Evolutionary conservation across 441 rosid genomes (phyloP).

Genomic region (Bocquillonia castaneifolia): DNA sequence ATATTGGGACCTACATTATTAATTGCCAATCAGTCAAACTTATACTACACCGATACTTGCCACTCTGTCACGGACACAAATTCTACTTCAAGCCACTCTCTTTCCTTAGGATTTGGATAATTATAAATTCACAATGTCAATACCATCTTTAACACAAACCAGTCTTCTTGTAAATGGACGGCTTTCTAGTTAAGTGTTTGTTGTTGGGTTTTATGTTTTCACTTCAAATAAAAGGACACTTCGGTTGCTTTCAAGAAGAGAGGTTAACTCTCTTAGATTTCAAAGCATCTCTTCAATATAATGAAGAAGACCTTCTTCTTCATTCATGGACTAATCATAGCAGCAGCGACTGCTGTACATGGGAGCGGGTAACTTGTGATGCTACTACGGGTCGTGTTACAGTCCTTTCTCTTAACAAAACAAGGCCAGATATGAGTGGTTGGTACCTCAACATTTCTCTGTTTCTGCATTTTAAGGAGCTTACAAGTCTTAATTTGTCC

Average conservation of each 20-base stretch:
- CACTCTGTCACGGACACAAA: not conserved
- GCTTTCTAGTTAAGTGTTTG: not conserved
- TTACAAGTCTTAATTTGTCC: slow-evolving; percentile 10
- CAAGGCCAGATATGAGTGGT: not conserved
- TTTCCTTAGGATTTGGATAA: no score
- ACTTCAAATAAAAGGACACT: not conserved
- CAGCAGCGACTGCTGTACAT: not conserved
- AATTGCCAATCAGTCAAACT: no score
- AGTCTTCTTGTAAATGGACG: not conserved
- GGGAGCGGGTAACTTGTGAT: slow-evolving; percentile 16
- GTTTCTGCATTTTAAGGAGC: slow-evolving; percentile 3
- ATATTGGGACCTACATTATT: no score
- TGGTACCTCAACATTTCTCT: slow-evolving; percentile 11
- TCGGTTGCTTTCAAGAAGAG: slow-evolving; percentile 16
- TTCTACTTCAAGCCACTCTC: no score
- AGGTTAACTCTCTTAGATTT: slow-evolving; percentile 10
- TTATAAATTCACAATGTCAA: not conserved
- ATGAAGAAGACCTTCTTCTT: slow-evolving; percentile 5
- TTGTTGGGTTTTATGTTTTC: not conserved
- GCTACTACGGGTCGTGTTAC: not conserved
- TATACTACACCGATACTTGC: no score
- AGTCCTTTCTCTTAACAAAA: slow-evolving; percentile 1
- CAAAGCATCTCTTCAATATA: slow-evolving; percentile 1
- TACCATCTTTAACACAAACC: not conserved
- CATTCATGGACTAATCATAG: slow-evolving; percentile 2